These are phyloP conservation scores for Schizopora paradoxa DNA, from an alignment of 1,284 basidiomycete species.

Conservation along the genomic window DNA sequence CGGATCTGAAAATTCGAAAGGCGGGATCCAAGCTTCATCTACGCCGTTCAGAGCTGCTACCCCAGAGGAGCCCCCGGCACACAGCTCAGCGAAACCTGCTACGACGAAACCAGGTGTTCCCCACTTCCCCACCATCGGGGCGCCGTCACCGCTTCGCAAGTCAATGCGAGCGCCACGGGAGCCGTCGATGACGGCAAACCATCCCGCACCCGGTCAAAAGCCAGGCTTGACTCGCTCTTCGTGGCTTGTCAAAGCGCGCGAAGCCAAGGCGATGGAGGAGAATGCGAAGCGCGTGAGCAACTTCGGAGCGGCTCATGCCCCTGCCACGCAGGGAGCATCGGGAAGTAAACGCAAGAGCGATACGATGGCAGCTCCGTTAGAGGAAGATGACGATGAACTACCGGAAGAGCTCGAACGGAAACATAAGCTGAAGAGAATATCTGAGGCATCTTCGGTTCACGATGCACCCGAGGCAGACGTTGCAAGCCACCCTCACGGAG, in stretches of 20 bases:
- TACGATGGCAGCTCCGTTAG: slow-evolving; percentile 33
- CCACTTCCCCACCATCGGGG: slow-evolving; percentile 54
- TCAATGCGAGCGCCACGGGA: slow-evolving; percentile 51
- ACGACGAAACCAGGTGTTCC: slow-evolving; percentile 31
- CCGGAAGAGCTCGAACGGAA: slow-evolving; percentile 37
- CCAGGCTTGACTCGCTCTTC: slow-evolving; percentile 52
- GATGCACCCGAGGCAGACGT: slow-evolving; percentile 2
- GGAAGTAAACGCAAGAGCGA: slow-evolving; percentile 62
- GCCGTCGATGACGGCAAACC: slow-evolving; percentile 29
- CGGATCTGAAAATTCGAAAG: background rate
- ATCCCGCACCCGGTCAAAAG: slow-evolving; percentile 34
- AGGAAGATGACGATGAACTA: slow-evolving; percentile 4
- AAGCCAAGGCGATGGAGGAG: slow-evolving; percentile 64
- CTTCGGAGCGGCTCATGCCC: slow-evolving; percentile 16
- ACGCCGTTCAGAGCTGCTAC: too few species aligned
- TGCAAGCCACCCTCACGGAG: slow-evolving; percentile 1
- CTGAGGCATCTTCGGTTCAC: slow-evolving; percentile 21
- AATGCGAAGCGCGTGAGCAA: slow-evolving; percentile 37
- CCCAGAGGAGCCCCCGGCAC: background rate
- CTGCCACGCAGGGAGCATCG: background rate
- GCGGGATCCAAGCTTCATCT: too few species aligned
- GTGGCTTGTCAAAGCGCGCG: slow-evolving; percentile 71
- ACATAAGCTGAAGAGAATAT: slow-evolving; percentile 44
- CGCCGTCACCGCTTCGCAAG: slow-evolving; percentile 63
- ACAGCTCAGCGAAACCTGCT: slow-evolving; percentile 6